Evolutionary conservation across 768 basidiomycete genomes (phyloP).

Genomic region (Russula brevipes): DNA sequence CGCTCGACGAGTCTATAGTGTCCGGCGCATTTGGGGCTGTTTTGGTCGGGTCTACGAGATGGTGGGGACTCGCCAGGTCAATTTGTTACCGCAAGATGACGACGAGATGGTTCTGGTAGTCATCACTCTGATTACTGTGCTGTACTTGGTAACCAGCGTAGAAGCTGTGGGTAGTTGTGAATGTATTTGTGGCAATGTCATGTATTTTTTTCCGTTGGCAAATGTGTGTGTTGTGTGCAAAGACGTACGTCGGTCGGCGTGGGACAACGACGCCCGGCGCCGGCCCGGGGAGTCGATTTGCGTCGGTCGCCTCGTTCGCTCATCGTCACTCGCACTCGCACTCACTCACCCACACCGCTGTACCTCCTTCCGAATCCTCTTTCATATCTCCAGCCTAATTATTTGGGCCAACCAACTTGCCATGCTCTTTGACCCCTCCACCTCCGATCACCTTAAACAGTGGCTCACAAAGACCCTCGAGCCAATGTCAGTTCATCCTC

Average conservation of each 20-base stretch:
- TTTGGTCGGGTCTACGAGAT: not conserved
- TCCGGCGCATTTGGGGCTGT: not conserved
- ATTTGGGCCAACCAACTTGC: not conserved
- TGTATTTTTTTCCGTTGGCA: not conserved
- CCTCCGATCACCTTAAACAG: conserved; percentile 64
- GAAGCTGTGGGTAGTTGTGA: not conserved
- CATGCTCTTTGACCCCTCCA: conserved; percentile 70
- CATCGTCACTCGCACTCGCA: not conserved
- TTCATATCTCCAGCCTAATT: not conserved
- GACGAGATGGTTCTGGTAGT: not conserved
- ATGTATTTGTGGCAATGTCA: not conserved
- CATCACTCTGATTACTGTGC: not conserved
- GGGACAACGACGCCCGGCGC: not conserved
- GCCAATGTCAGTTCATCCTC: conserved; percentile 58
- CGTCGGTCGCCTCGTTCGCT: not conserved
- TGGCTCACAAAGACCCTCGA: conserved; percentile 89
- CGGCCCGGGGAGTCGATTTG: not conserved
- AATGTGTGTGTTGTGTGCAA: not conserved
- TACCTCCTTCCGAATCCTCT: not conserved
- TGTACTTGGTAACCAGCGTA: not conserved
- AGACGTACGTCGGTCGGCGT: not conserved
- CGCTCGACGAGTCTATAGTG: not conserved
- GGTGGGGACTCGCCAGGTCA: not conserved
- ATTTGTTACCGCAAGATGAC: not conserved
- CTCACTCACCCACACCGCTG: not conserved